Evolutionary conservation across 495 filamentous ascomycete genomes (phyloP).

Genomic region (Friedmanniomyces endolithicus): DNA sequence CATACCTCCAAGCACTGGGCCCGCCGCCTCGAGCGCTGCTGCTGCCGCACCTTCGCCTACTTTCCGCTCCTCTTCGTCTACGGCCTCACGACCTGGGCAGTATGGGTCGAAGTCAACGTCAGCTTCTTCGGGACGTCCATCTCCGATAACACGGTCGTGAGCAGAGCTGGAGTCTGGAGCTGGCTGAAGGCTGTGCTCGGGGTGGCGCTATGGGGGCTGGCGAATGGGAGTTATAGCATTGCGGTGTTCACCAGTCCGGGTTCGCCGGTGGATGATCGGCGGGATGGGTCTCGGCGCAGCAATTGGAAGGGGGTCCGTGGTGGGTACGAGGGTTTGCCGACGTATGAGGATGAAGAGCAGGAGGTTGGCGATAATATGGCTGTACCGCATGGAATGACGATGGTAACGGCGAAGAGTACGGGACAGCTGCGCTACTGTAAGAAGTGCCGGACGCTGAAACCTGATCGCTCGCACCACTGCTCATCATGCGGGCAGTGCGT

Average conservation of each 20-base stretch:
- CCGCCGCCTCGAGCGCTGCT: constrained; percentile 67
- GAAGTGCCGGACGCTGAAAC: constrained; percentile 87
- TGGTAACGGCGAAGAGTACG: constrained; percentile 72
- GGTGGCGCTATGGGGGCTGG: constrained; percentile 58
- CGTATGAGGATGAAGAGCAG: constrained; percentile 38
- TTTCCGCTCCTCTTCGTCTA: constrained; percentile 87
- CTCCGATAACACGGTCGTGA: neutral
- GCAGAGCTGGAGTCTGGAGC: constrained; percentile 11
- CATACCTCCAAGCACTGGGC: constrained; percentile 42
- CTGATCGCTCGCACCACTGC: constrained; percentile 94
- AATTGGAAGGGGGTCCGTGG: neutral
- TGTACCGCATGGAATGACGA: constrained; percentile 38
- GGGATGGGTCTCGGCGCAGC: constrained; percentile 6
- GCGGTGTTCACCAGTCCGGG: constrained; percentile 91
- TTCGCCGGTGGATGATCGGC: constrained; percentile 43
- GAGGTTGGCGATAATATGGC: constrained; percentile 6
- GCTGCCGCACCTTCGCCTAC: constrained; percentile 66
- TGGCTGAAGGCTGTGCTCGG: constrained; percentile 43
- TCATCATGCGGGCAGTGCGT: constrained; percentile 85
- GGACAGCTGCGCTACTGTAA: constrained; percentile 85
- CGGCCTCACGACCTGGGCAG: constrained; percentile 75
- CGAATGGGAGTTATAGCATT: constrained; percentile 77
- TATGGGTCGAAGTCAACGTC: constrained; percentile 72
- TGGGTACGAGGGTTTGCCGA: constrained; percentile 50
- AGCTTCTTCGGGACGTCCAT: constrained; percentile 44